Conservation (phyloP, 2,329 filamentous ascomycete genomes). For the Trichoderma endophyticum region DNA sequence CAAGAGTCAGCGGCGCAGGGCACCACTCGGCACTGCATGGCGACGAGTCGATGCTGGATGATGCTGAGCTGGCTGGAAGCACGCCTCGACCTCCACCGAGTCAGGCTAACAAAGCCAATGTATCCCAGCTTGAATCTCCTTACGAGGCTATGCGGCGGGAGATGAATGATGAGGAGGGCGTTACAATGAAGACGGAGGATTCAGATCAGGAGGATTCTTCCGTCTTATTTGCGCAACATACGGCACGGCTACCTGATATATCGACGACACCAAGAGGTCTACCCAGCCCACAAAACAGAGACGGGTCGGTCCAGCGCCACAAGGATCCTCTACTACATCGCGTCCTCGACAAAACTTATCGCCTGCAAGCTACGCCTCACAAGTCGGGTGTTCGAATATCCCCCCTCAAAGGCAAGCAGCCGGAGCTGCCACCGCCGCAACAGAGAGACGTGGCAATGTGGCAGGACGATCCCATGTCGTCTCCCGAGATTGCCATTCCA, state of each 20-base stretch:
- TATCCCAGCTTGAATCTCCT: slow-evolving; percentile 69
- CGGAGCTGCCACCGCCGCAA: background rate
- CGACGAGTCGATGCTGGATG: slow-evolving; percentile 68
- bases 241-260: slow-evolving; percentile 58
- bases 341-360: slow-evolving; percentile 93
- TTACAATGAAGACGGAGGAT: slow-evolving; percentile 35
- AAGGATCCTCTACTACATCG: slow-evolving; percentile 83
- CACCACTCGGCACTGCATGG: slow-evolving; percentile 37
- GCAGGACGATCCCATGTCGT: slow-evolving; percentile 63
- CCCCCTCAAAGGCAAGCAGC: slow-evolving; percentile 41
- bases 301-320: slow-evolving; percentile 37
- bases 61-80: slow-evolving; percentile 60
- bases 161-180: slow-evolving; percentile 49
- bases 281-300: slow-evolving; percentile 28
- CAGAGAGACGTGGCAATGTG: slow-evolving; percentile 33
- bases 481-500: slow-evolving; percentile 75
- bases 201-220: slow-evolving; percentile 44
- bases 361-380: slow-evolving; percentile 86
- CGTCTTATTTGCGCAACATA: slow-evolving; percentile 50
- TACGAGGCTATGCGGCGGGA: slow-evolving; percentile 72
- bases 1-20: slow-evolving; percentile 30
- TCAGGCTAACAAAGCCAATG: slow-evolving; percentile 48
- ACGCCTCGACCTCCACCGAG: slow-evolving; percentile 60
- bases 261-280: slow-evolving; percentile 54
- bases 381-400: slow-evolving; percentile 48